phyloP scores from a whole-genome alignment of 2,329 filamentous ascomycete species.

The Immersiporthe knoxdaviesiana region DNA sequence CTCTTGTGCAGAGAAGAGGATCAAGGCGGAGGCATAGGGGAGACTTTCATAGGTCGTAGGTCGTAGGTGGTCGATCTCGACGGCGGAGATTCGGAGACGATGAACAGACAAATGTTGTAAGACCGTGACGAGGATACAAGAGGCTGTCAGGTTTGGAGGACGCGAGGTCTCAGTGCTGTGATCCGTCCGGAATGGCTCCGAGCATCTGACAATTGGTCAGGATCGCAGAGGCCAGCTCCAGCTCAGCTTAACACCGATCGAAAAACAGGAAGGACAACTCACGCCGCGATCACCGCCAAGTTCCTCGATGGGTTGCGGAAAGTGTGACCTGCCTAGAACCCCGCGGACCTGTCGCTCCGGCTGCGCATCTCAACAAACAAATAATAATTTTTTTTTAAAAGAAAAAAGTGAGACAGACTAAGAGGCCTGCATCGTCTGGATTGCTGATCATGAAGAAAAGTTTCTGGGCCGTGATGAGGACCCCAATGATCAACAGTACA shows the following conservation, averaged over 20 bases:
- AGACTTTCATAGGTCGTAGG: conserved; percentile 9
- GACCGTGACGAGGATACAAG: conserved; percentile 1
- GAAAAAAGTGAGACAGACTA: not conserved
- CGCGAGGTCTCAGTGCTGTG: conserved; percentile 10
- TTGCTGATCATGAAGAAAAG: not conserved
- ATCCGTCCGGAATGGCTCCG: not conserved
- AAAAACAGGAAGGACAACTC: not conserved
- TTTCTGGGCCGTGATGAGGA: not conserved
- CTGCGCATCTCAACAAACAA: not conserved
- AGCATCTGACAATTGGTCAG: not conserved
- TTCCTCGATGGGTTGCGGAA: not conserved
- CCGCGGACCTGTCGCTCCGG: not conserved
- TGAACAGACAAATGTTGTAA: not conserved
- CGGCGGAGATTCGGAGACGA: not conserved
- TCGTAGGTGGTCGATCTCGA: not conserved
- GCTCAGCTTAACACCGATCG: not conserved
- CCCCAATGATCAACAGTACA: not conserved
- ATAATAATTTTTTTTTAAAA: no score
- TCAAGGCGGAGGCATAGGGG: not conserved
- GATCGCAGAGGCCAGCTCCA: not conserved
- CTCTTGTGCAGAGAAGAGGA: not conserved
- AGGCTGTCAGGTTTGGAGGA: conserved; percentile 5
- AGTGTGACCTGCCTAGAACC: not conserved
- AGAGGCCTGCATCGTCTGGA: not conserved
- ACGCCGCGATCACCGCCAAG: not conserved